Base-by-base conservation (phyloP, 2,329 filamentous ascomycete genomes). In the Cordyceps fumosorosea region DNA sequence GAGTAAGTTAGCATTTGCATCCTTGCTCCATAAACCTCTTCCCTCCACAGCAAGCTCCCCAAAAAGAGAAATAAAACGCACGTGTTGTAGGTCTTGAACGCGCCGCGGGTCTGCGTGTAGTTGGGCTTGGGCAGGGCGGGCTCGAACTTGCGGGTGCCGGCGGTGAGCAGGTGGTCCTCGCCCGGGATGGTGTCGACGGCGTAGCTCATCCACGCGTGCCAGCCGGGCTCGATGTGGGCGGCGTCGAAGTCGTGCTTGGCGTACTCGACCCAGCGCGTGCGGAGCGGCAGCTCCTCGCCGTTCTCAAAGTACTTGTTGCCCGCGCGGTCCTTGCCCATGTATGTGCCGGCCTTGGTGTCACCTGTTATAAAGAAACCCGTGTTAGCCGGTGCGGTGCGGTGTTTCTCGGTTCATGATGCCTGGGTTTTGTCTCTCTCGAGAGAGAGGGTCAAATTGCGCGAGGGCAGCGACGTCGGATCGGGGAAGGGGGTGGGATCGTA, bases 291-390 rank as follows among this genome's bases (percentile, higher is more conserved):
- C 77, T 99, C 95, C 74, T 98, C 92, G 72, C 86, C 77, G 81
- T 99, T 97, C 84, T 99, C 95, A 76, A 86, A 99, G 84, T 84
- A 99, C 81, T 96, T 98, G 86, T 99, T 99, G 76, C 95, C 96
- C 74, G 88, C 96, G 76, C 87, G 86, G 81, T 99, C 95, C 72
- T 80, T 84, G 70, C 89, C 95, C 67, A 99, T 85, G 68, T 96
- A 82, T 50, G 85, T 87, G 72, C 95, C 96, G 73, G 89, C 87
- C 81, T 99, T 99, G 77, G 95, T 99, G 79, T 99, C 95, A 81
- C 93, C 93, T 95, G 3, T 8, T n/a, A n/a, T 1, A 0, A 3
- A 3, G 10, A 3, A 10, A 5, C 12, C 5, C 5, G 20, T 12
- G 37, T 58, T 45, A 54, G 50, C 40, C 14, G 8, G 29, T 44